Evolutionary conservation across 139 green algal genomes (phyloP).

Genomic region (Dunaliella primolecta): DNA sequence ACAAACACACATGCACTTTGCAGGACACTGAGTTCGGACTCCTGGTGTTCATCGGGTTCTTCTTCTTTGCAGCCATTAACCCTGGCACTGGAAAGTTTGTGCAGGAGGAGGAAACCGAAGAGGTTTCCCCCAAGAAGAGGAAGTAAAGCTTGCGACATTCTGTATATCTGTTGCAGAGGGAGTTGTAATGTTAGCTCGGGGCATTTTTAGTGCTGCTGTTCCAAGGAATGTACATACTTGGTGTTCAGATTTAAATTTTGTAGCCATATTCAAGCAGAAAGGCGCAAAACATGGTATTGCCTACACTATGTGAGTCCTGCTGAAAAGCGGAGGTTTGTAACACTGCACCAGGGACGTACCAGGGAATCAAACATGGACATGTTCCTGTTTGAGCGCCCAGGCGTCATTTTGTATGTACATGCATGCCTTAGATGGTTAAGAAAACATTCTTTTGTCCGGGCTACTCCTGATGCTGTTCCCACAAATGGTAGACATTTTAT

Average conservation of each 20-base stretch:
- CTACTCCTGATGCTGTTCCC: not conserved
- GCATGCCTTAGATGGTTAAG: no score
- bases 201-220: not conserved
- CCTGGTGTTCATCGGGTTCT: slow-evolving; percentile 59
- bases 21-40: slow-evolving; percentile 63
- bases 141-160: no score
- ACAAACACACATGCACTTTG: no score
- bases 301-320: not conserved
- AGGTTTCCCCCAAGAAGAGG: no score
- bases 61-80: slow-evolving; percentile 56
- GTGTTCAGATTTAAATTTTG: not conserved
- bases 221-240: not conserved
- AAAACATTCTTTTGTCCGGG: not conserved
- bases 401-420: no score
- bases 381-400: not conserved
- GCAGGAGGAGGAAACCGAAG: slow-evolving; percentile 21
- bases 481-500: not conserved
- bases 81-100: slow-evolving; percentile 57
- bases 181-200: not conserved
- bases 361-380: not conserved
- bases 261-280: not conserved
- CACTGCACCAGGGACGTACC: not conserved
- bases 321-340: not conserved
- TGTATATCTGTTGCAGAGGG: no score
- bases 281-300: not conserved